Conservation (phyloP, 1,284 basidiomycete species). For the Anthracocystis setariae region DNA sequence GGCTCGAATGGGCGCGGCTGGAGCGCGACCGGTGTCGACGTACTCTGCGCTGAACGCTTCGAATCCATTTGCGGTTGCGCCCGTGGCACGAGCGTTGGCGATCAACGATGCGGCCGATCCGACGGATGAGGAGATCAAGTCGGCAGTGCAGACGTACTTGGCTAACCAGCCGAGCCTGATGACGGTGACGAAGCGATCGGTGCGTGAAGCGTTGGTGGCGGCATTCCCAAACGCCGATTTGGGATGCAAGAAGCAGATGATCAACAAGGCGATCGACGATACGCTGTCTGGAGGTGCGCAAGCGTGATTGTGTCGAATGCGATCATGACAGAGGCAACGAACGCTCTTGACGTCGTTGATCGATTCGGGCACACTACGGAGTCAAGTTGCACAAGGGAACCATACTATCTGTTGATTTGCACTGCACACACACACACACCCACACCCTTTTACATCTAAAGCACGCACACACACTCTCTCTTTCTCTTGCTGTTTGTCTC, state of each 20-base stretch:
- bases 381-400: too few relatives aligned
- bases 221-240: slow-evolving; percentile 66
- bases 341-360: too few relatives aligned
- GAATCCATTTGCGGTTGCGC: slow-evolving; percentile 51
- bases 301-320: slow-evolving; percentile 7
- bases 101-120: slow-evolving; percentile 48
- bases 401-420: too few relatives aligned
- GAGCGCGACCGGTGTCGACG: slow-evolving; percentile 33
- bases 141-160: slow-evolving; percentile 57
- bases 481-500: neutral
- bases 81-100: slow-evolving; percentile 18
- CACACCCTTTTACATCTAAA: neutral
- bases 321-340: too few relatives aligned
- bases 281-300: slow-evolving; percentile 58
- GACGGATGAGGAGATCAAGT: slow-evolving; percentile 59
- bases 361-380: too few relatives aligned
- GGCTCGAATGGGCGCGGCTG: slow-evolving; percentile 3
- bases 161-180: slow-evolving; percentile 65
- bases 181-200: slow-evolving; percentile 64
- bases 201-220: slow-evolving; percentile 59
- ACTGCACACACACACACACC: neutral
- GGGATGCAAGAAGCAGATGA: slow-evolving; percentile 49
- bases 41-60: slow-evolving; percentile 35
- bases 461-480: slow-evolving; percentile 1
- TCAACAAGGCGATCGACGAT: slow-evolving; percentile 65